Evolutionary conservation across 1,284 basidiomycete species (phyloP).

Genomic region (Fomitopsis betulina): DNA sequence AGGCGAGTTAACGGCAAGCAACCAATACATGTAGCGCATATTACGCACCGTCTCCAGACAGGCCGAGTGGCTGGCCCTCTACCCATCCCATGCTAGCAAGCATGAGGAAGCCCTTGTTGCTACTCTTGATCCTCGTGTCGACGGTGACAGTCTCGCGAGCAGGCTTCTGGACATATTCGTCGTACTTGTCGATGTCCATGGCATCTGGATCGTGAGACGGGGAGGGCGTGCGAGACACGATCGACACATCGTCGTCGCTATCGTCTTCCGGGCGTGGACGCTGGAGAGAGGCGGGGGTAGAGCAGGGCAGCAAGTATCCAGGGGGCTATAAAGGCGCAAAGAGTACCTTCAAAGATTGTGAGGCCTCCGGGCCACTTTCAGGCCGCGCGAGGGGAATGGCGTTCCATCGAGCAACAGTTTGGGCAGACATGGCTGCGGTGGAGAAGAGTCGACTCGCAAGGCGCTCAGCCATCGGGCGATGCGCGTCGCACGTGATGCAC

Average conservation of each 20-base stretch:
- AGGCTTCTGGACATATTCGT: constrained; percentile 51
- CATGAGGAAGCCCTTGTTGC: constrained; percentile 76
- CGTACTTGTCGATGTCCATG: constrained; percentile 65
- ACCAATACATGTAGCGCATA: background rate
- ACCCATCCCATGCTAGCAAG: constrained; percentile 78
- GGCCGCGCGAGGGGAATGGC: constrained; percentile 50
- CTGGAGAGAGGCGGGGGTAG: constrained; percentile 43
- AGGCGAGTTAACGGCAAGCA: background rate
- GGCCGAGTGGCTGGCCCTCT: constrained; percentile 70
- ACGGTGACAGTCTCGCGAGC: constrained; percentile 65
- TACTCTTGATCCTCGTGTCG: constrained; percentile 70
- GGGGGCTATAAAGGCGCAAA: constrained; percentile 40
- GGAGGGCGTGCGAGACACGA: constrained; percentile 71
- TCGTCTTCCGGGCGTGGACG: constrained; percentile 40
- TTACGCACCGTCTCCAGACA: constrained; percentile 65
- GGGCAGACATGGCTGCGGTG: constrained; percentile 47
- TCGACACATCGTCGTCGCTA: constrained; percentile 59
- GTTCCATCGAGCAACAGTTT: constrained; percentile 66
- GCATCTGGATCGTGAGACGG: constrained; percentile 34
- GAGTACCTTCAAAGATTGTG: constrained; percentile 60
- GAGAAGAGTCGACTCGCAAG: background rate
- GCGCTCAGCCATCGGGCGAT: background rate
- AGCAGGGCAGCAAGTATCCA: constrained; percentile 26
- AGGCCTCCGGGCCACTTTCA: constrained; percentile 22
- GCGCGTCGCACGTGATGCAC: background rate